These are phyloP conservation scores for Emiliania huxleyi DNA, from an alignment of 78 protist genomes.

Conservation along the genomic window DNA sequence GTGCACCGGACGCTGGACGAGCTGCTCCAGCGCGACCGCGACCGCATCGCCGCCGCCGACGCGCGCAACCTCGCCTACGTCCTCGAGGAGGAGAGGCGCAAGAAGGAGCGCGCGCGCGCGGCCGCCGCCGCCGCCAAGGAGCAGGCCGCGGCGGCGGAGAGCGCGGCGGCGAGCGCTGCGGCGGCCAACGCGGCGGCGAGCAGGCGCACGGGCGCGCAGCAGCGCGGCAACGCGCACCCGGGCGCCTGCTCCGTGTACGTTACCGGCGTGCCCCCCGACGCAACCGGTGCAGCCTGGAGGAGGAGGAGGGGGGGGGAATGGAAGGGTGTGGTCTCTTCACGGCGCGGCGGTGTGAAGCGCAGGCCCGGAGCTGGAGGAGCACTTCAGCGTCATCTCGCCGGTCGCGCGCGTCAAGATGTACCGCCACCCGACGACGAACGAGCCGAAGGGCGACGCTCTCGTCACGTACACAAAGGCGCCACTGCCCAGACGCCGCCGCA, in stretches of 20 bases:
- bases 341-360: no score
- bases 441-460: neutral
- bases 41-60: neutral
- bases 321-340: no score
- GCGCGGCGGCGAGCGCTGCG: neutral
- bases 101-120: neutral
- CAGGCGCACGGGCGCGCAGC: neutral
- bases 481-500: no score
- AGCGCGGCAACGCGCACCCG: neutral
- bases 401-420: neutral
- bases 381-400: neutral
- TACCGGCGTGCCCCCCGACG: neutral
- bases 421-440: no score
- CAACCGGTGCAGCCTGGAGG: no score
- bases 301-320: no score
- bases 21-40: slow-evolving; percentile 1
- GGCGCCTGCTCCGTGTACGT: slow-evolving; percentile 11
- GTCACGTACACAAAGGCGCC: neutral
- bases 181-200: neutral
- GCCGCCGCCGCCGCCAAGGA: no score
- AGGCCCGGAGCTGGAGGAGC: neutral
- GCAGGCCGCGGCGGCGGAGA: neutral
- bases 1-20: neutral
- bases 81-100: neutral
- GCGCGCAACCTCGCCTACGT: neutral